Evolutionary conservation across 2,329 filamentous ascomycete species (phyloP).

Genomic region (Dryadomyces sulphureus): DNA sequence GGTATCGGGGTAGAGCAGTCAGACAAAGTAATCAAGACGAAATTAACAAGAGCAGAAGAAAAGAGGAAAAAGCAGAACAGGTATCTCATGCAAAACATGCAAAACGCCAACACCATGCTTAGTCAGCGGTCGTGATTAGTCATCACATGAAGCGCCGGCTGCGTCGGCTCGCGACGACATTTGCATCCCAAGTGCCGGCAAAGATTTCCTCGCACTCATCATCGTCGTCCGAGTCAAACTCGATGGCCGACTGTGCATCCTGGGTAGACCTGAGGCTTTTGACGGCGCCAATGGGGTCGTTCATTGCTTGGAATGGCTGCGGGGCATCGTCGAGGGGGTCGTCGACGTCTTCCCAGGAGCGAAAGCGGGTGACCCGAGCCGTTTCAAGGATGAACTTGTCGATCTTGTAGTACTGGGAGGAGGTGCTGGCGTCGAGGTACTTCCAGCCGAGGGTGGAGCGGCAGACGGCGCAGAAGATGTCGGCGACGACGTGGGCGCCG

Average conservation of each 20-base stretch:
- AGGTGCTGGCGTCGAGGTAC: conserved; percentile 47
- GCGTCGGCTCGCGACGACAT: conserved; percentile 31
- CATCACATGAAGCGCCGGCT: conserved; percentile 12
- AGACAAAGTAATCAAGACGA: no score
- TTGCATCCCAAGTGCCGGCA: conserved; percentile 44
- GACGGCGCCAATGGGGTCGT: conserved; percentile 1
- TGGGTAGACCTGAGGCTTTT: conserved; percentile 23
- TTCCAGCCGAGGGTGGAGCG: conserved; percentile 49
- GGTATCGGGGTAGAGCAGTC: no score
- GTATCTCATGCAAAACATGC: neutral
- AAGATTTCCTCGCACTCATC: conserved; percentile 55
- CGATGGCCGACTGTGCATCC: conserved; percentile 21
- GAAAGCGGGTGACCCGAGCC: conserved; percentile 35
- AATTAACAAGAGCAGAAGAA: no score
- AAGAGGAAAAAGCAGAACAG: neutral
- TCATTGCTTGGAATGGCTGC: neutral
- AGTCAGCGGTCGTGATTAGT: conserved; percentile 14
- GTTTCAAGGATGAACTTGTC: conserved; percentile 55
- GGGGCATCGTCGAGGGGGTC: neutral
- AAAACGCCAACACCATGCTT: neutral
- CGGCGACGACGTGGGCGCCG: conserved; percentile 48
- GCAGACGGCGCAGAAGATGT: conserved; percentile 45
- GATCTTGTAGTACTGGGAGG: conserved; percentile 49
- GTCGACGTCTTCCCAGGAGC: conserved; percentile 31
- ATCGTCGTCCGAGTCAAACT: conserved; percentile 49